Base-by-base conservation (phyloP, 306 rosid species). In the Pterocarpus macrocarpus region DNA sequence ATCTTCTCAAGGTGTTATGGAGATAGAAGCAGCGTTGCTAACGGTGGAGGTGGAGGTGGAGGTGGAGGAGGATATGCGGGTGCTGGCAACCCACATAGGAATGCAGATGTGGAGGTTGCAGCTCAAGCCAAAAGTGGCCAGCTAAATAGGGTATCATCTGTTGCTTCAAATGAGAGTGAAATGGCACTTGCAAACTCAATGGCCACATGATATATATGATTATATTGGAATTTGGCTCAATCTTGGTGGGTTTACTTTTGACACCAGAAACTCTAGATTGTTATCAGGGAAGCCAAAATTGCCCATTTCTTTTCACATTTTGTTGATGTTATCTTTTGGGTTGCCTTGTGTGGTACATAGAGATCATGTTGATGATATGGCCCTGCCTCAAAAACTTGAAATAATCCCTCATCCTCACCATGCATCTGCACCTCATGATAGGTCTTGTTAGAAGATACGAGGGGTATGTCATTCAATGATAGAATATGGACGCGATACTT, bases 151-250 rank as follows among this genome's bases (percentile, higher is more conserved):
- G 56, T 4, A 36, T 84, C 81, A 30, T 88, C 89, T 17, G 16
- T 52, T 11, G 68, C 13, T 41, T 90, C 92, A 28, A 84, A 84
- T 69, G 97, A 93, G 80, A 93, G 97, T 77, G 94, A 93, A 91
- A 68, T 75, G 82, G 88, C 97, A 8, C 41, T 93, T 22, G 83
- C 94, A 71, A 81, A 76, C 16, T 75, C 97, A 30, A 87, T 83
- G 91, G 86, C 69, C 11, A 72, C 86, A 10, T 89, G 79, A 14
- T 38, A 22, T 22, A 17, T 30, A 66, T 72, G 45, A 28, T 59
- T 32, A 7, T 30, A 36, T 55, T 44, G 43, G 58, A 82, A 32
- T 63, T 62, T 76, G 39, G 43, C 72, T 12, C n/a, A 13, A 2
- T 12, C 35, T 4, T 64, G 64, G 53, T 47, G 44, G 44, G 28